Evolutionary conservation across 306 rosid species (phyloP).

Genomic region (Oemleria cerasiformis): DNA sequence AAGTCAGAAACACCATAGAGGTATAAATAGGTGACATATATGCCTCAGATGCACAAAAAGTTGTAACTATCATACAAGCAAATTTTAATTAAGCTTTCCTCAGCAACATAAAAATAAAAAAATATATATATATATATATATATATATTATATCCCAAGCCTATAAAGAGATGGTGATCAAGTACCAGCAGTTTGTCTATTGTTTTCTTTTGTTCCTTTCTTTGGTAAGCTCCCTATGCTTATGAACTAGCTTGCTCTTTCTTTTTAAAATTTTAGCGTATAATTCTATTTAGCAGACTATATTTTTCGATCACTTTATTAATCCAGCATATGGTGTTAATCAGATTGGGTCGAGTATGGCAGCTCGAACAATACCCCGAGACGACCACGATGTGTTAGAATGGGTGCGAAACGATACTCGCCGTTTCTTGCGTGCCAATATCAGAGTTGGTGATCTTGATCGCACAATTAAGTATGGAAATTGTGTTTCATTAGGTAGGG

Average conservation of each 20-base stretch:
- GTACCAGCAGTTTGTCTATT: constrained; percentile 1
- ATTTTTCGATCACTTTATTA: no score
- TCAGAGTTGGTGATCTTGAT: constrained; percentile 68
- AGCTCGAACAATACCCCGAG: background rate
- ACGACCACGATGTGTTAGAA: constrained; percentile 30
- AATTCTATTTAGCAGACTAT: no score
- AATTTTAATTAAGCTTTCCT: background rate
- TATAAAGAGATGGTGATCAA: background rate
- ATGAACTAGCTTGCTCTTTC: background rate
- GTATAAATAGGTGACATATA: background rate
- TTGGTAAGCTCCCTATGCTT: constrained; percentile 13
- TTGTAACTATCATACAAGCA: background rate
- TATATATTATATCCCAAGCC: no score
- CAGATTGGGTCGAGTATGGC: background rate
- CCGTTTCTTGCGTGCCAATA: constrained; percentile 58
- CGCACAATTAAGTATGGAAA: constrained; percentile 56
- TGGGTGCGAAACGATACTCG: constrained; percentile 60
- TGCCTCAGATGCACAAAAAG: no score
- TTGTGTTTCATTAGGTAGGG: background rate
- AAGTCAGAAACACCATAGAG: background rate
- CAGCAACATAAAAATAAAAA: background rate
- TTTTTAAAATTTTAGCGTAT: background rate
- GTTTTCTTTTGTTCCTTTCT: constrained; percentile 2
- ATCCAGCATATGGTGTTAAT: background rate
- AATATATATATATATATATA: background rate